Conservation (phyloP, 2,329 filamentous ascomycete genomes). For the Cordyceps militaris region DNA sequence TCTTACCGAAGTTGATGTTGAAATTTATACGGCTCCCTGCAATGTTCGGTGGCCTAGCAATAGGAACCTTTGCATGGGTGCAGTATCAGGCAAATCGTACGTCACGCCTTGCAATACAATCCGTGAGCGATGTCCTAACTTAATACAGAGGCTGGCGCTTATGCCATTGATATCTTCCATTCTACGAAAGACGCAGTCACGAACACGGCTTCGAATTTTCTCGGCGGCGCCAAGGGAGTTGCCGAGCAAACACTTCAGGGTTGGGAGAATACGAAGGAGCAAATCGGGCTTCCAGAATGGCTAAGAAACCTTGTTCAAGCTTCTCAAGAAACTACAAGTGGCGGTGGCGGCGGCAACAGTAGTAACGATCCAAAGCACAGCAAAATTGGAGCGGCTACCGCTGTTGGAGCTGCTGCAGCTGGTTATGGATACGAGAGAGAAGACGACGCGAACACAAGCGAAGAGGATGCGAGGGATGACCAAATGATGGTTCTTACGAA, state of each 20-base stretch:
- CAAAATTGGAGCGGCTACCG: conserved; percentile 53
- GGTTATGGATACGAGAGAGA: conserved; percentile 71
- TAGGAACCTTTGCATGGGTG: conserved; percentile 83
- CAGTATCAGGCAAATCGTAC: conserved; percentile 90
- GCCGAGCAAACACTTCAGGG: conserved; percentile 72
- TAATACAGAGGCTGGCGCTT: conserved; percentile 40
- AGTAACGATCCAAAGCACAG: conserved; percentile 49
- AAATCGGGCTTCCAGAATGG: conserved; percentile 67
- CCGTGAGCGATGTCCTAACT: conserved; percentile 19
- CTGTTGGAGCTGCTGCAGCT: conserved; percentile 64
- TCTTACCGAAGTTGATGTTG: conserved; percentile 79
- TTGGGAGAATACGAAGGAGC: conserved; percentile 77
- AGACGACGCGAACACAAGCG: conserved; percentile 52
- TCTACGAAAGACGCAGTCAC: conserved; percentile 66
- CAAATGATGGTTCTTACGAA: conserved; percentile 99
- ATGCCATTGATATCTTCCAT: conserved; percentile 59
- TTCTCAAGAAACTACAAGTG: conserved; percentile 32
- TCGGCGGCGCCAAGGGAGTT: conserved; percentile 65
- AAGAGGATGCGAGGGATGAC: conserved; percentile 74
- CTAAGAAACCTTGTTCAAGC: conserved; percentile 63
- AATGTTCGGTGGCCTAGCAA: conserved; percentile 80
- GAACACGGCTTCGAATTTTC: conserved; percentile 60
- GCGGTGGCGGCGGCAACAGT: conserved; percentile 41
- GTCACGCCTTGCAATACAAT: conserved; percentile 27
- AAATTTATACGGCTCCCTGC: conserved; percentile 86